Conservation (phyloP, 805 yeast species). For the Metahyphopichia silvanorum region DNA sequence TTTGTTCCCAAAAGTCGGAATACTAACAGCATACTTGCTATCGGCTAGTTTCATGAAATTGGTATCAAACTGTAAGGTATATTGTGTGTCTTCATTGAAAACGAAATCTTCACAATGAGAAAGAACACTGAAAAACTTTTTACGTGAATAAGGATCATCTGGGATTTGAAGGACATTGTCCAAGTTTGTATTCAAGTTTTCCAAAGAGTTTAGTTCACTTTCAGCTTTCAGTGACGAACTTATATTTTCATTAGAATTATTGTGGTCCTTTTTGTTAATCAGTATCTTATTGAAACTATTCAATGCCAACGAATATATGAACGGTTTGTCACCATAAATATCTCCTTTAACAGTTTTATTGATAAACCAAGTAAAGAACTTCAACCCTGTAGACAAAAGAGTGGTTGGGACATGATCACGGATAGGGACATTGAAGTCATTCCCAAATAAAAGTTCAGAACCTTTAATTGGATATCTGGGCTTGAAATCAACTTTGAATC, state of each 20-base stretch:
- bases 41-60: constrained; percentile 49
- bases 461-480: constrained; percentile 48
- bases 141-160: constrained; percentile 32
- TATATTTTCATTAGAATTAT: background rate
- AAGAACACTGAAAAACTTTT: constrained; percentile 39
- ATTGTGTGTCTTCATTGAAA: constrained; percentile 36
- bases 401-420: constrained; percentile 55
- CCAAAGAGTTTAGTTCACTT: constrained; percentile 12
- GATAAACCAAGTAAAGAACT: constrained; percentile 53
- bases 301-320: constrained; percentile 57
- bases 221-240: too few relatives aligned
- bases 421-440: constrained; percentile 62
- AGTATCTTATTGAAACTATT: constrained; percentile 53
- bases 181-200: constrained; percentile 20
- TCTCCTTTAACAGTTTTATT: constrained; percentile 69
- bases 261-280: constrained; percentile 11
- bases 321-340: constrained; percentile 57
- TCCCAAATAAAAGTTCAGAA: constrained; percentile 60
- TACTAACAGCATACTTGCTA: constrained; percentile 46
- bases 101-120: constrained; percentile 36
- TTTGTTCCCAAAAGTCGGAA: constrained; percentile 46
- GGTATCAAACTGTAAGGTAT: constrained; percentile 53
- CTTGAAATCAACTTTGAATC: constrained; percentile 33
- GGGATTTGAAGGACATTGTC: constrained; percentile 30
- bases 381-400: constrained; percentile 45